Evolutionary conservation across 2,329 filamentous ascomycete genomes (phyloP).

Genomic region (Acarospora socialis): DNA sequence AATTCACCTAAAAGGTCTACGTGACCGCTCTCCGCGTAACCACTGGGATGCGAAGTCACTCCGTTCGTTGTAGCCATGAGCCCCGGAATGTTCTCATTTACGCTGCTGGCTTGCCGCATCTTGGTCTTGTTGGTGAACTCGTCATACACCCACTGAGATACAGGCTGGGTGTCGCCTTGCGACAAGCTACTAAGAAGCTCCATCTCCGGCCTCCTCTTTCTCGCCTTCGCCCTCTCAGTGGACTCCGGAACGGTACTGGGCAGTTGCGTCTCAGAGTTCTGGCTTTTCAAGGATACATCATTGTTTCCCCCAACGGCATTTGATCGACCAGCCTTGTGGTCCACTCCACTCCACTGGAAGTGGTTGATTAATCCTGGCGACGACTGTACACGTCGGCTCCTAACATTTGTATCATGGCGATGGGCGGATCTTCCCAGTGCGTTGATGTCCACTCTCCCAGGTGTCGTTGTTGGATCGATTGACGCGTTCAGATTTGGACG

Average conservation of each 20-base stretch:
- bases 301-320: not conserved
- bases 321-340: not conserved
- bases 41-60: not conserved
- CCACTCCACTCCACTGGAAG: not conserved
- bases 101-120: not conserved
- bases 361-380: not conserved
- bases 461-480: no score
- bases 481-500: constrained; percentile 4
- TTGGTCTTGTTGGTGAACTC: constrained; percentile 3
- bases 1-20: constrained; percentile 9
- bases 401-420: no score
- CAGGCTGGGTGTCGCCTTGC: constrained; percentile 11
- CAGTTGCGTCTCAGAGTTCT: constrained; percentile 9
- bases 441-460: not conserved
- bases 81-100: not conserved
- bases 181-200: constrained; percentile 5
- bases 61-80: not conserved
- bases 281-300: not conserved
- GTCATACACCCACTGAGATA: constrained; percentile 11
- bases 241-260: constrained; percentile 12
- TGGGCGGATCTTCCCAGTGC: not conserved
- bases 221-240: no score
- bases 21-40: constrained; percentile 9
- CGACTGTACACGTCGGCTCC: no score
- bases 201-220: constrained; percentile 10